Evolutionary conservation across 108 stramenopile genomes (phyloP).

Genomic region (Discostella pseudostelligera): DNA sequence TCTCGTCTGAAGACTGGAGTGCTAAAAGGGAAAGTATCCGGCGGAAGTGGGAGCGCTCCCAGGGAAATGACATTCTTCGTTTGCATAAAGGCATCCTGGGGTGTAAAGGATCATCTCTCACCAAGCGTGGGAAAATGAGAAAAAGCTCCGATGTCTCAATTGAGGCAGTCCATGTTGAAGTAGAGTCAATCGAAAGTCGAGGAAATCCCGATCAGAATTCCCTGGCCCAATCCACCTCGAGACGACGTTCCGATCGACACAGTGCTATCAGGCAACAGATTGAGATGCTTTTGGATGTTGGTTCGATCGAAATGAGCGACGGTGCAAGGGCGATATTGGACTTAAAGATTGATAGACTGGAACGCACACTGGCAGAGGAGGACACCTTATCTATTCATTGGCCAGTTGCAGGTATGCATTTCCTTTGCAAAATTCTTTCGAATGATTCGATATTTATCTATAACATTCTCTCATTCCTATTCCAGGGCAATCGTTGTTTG

Average conservation of each 20-base stretch:
- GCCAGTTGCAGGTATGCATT: constrained; percentile 57
- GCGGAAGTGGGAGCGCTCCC: constrained; percentile 41
- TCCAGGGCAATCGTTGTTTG: constrained; percentile 53
- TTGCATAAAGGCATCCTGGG: not conserved
- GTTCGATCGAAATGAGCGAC: constrained; percentile 4
- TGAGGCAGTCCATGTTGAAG: too few relatives aligned
- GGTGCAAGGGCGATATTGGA: constrained; percentile 16
- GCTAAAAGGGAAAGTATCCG: constrained; percentile 14
- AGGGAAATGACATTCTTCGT: constrained; percentile 4
- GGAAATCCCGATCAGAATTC: constrained; percentile 3
- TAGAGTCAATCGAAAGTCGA: not conserved
- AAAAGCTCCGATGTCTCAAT: not conserved
- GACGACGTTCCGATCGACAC: constrained; percentile 28
- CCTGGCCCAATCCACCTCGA: constrained; percentile 6
- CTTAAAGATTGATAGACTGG: constrained; percentile 44
- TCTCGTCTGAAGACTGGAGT: constrained; percentile 16
- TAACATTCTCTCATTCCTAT: not conserved
- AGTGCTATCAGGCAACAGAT: constrained; percentile 24
- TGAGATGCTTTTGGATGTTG: constrained; percentile 15
- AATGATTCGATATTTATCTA: not conserved
- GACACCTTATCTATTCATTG: constrained; percentile 33
- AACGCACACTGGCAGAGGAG: constrained; percentile 36
- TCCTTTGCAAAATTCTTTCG: not conserved
- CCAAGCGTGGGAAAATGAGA: constrained; percentile 13
- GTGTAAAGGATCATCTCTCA: not conserved